Conservation (phyloP, 176 grass and related monocot species). For the Zoysia japonica region DNA sequence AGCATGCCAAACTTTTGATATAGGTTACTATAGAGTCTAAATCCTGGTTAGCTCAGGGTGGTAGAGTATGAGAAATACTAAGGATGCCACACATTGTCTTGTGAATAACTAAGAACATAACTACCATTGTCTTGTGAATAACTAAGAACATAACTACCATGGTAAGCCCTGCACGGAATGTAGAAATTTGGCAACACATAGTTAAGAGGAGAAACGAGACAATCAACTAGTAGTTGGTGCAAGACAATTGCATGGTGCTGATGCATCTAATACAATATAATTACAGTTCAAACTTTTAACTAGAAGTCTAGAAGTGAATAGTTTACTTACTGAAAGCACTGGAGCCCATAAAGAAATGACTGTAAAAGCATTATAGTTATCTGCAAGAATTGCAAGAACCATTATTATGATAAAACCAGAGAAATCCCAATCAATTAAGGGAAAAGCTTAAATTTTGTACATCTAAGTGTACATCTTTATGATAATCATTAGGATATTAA, state of each 20-base stretch:
- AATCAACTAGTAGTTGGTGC: neutral
- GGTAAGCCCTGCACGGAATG: neutral
- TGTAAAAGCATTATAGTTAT: constrained; percentile 90
- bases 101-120: neutral
- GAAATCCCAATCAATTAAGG: neutral
- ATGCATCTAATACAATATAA: neutral
- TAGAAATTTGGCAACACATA: neutral
- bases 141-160: neutral
- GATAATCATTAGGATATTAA: constrained; percentile 8
- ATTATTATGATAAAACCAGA: constrained; percentile 22
- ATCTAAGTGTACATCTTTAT: neutral
- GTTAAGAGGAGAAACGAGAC: neutral
- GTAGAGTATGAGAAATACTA: neutral
- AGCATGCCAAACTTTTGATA: neutral
- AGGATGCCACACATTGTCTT: neutral
- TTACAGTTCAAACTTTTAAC: neutral
- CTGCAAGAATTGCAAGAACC: constrained; percentile 57
- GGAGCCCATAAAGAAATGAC: constrained; percentile 89
- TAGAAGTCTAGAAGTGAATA: constrained; percentile 33
- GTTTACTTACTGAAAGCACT: constrained; percentile 69
- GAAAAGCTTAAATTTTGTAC: neutral
- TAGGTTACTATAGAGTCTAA: neutral
- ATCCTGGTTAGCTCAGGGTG: neutral
- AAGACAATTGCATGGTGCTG: neutral
- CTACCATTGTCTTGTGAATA: neutral